Conservation (phyloP, 345 rosid genomes). For the Tarenaya hassleriana region DNA sequence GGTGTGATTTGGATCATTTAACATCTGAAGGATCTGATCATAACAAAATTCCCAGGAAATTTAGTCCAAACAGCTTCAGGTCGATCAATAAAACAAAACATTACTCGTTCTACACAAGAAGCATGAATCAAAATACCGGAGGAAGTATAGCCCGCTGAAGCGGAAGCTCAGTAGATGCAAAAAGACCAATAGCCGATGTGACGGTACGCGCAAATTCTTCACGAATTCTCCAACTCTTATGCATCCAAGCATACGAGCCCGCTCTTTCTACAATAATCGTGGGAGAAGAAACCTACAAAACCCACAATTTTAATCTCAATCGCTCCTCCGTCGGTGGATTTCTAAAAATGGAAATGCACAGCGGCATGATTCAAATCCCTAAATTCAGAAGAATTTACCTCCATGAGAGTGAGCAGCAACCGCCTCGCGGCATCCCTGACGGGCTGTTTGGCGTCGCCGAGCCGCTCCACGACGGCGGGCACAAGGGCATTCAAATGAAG, state of each 20-base stretch:
- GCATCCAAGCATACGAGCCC: constrained; percentile 92
- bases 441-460: constrained; percentile 89
- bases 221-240: constrained; percentile 95
- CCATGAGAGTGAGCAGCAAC: constrained; percentile 93
- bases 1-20: constrained; percentile 77
- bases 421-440: constrained; percentile 96
- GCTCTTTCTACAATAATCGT: constrained; percentile 96
- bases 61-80: not conserved
- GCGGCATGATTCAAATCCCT: not conserved
- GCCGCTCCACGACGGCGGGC: constrained; percentile 87
- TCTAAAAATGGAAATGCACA: not conserved
- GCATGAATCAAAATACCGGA: constrained; percentile 43
- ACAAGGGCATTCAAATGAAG: constrained; percentile 90
- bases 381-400: constrained; percentile 38
- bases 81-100: not conserved
- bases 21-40: constrained; percentile 80
- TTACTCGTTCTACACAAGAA: constrained; percentile 1
- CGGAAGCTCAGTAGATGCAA: constrained; percentile 89
- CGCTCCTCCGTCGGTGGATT: not conserved
- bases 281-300: constrained; percentile 84
- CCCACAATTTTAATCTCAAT: constrained; percentile 11
- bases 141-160: constrained; percentile 96
- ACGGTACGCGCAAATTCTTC: constrained; percentile 96
- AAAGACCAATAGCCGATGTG: constrained; percentile 84
- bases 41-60: constrained; percentile 4